phyloP scores from a whole-genome alignment of 2,329 filamentous ascomycete species.

The Knufia petricola region DNA sequence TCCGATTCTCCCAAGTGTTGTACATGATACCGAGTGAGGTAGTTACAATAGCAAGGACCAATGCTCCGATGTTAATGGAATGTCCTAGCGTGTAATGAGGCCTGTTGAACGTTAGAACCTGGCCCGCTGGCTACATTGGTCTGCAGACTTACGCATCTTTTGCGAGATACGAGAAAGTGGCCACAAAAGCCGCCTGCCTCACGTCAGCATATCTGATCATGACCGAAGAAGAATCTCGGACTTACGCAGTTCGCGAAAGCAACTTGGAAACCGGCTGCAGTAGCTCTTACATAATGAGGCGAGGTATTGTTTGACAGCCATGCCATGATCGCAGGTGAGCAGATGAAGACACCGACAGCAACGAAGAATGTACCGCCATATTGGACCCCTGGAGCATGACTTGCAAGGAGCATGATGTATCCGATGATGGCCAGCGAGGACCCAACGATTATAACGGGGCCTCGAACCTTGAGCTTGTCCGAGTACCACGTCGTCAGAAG shows the following conservation, averaged over 20 bases:
- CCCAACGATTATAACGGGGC: slow-evolving; percentile 28
- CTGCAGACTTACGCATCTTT: slow-evolving; percentile 30
- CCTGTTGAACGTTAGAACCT: slow-evolving; percentile 13
- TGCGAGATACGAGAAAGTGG: slow-evolving; percentile 34
- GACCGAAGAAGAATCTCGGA: not conserved
- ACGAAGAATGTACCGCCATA: slow-evolving; percentile 32
- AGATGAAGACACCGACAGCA: slow-evolving; percentile 24
- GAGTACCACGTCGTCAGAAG: slow-evolving; percentile 28
- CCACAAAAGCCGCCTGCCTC: slow-evolving; percentile 50
- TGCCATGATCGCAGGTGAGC: slow-evolving; percentile 23
- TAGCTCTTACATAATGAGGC: slow-evolving; percentile 27
- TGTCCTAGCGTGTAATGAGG: slow-evolving; percentile 34
- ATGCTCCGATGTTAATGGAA: slow-evolving; percentile 33
- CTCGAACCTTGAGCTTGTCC: slow-evolving; percentile 26
- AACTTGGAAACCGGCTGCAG: slow-evolving; percentile 44
- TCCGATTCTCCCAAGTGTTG: slow-evolving; percentile 34
- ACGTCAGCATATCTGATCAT: not conserved
- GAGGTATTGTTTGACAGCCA: slow-evolving; percentile 36
- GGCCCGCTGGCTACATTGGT: slow-evolving; percentile 1
- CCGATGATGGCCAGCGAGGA: slow-evolving; percentile 27
- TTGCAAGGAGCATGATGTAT: slow-evolving; percentile 30
- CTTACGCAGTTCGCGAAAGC: slow-evolving; percentile 50
- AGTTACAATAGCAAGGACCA: slow-evolving; percentile 29
- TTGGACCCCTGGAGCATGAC: slow-evolving; percentile 25
- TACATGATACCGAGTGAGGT: slow-evolving; percentile 30